Conservation (phyloP, 75 land plant species). For the Isoetes taiwanensis region DNA sequence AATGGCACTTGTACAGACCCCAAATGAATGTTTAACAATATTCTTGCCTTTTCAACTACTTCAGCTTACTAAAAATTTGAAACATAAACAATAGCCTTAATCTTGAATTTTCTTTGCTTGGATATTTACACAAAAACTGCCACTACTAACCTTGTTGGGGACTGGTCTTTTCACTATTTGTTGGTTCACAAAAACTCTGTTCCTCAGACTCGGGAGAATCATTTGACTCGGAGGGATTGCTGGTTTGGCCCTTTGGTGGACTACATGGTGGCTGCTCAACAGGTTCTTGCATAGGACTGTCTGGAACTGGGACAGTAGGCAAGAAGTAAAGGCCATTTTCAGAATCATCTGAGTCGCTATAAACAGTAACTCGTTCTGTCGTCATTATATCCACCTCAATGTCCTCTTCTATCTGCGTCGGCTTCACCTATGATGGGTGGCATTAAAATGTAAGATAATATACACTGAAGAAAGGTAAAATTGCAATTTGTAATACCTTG, state of each 20-base stretch:
- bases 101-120: neutral
- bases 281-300: conserved; percentile 49
- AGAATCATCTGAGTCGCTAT: conserved; percentile 85
- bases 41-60: conserved; percentile 26
- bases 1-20: too few species aligned
- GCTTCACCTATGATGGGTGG: conserved; percentile 42
- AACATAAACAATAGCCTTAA: neutral
- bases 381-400: conserved; percentile 73
- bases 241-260: conserved; percentile 31
- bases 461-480: neutral
- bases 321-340: conserved; percentile 69
- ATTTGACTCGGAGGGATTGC: conserved; percentile 40
- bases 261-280: conserved; percentile 19
- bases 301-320: conserved; percentile 72
- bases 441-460: neutral
- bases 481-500: conserved; percentile 35
- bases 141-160: too few species aligned
- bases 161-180: conserved; percentile 29
- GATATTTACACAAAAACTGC: conserved; percentile 23
- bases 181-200: conserved; percentile 27
- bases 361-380: conserved; percentile 62
- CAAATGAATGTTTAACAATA: neutral
- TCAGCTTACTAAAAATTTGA: neutral
- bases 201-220: conserved; percentile 47
- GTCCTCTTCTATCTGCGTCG: conserved; percentile 61